Evolutionary conservation across 768 basidiomycete species (phyloP).

Genomic region (Pleurotus djamor): DNA sequence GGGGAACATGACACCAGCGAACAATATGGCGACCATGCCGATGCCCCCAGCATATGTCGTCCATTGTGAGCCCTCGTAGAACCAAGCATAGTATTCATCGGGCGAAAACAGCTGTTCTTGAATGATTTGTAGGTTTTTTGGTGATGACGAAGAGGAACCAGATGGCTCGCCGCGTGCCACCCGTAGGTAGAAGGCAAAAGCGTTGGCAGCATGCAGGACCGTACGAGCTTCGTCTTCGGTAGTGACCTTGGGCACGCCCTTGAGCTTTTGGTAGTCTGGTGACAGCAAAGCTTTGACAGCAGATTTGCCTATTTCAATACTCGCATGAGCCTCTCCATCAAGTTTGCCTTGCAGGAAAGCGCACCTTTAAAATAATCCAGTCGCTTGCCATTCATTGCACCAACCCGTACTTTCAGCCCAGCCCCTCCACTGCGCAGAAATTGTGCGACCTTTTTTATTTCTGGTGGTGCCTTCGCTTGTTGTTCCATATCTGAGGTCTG

Average conservation of each 20-base stretch:
- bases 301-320: conserved; percentile 66
- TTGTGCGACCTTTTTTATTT: conserved; percentile 79
- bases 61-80: conserved; percentile 93
- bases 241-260: conserved; percentile 72
- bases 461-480: conserved; percentile 76
- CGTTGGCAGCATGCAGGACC: conserved; percentile 68
- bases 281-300: conserved; percentile 91
- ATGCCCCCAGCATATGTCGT: conserved; percentile 89
- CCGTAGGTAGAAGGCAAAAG: conserved; percentile 90
- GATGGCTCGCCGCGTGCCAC: conserved; percentile 75
- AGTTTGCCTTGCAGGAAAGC: conserved; percentile 13
- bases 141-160: conserved; percentile 67
- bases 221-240: conserved; percentile 73
- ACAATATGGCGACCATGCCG: conserved; percentile 90
- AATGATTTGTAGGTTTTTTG: conserved; percentile 78
- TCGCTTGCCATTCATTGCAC: conserved; percentile 91
- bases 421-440: conserved; percentile 85
- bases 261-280: conserved; percentile 88
- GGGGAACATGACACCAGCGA: conserved; percentile 99
- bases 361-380: conserved; percentile 98
- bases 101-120: conserved; percentile 77
- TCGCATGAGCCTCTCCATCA: background rate
- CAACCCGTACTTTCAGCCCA: conserved; percentile 86
- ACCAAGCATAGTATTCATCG: conserved; percentile 93
- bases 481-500: conserved; percentile 51